A percentile compares a stretch with the other conserved stretches of the same genome.
Conservation (phyloP, 2,329 filamentous ascomycete genomes). For the Ophioceras dolichostomum region DNA sequence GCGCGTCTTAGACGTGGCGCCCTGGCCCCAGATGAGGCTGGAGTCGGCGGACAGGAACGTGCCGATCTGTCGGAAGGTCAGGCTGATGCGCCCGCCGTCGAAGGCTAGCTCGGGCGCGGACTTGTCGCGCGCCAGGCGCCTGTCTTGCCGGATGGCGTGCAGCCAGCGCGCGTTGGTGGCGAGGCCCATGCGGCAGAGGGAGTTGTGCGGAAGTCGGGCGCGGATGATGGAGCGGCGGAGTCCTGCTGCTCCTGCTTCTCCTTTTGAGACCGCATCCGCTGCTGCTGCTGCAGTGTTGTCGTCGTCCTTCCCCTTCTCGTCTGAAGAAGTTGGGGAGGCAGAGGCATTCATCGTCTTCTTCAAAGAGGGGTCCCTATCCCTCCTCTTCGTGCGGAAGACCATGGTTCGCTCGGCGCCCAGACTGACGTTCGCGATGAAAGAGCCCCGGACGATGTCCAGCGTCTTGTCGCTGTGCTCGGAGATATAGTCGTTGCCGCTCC, state of each 20-base stretch:
- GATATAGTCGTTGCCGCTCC: slow-evolving; percentile 81
- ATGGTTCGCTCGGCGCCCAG: slow-evolving; percentile 87
- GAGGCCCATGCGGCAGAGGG: slow-evolving; percentile 71
- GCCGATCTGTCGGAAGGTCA: slow-evolving; percentile 83
- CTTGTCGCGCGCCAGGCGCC: slow-evolving; percentile 57
- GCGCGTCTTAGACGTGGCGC: slow-evolving; percentile 57
- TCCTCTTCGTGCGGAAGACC: slow-evolving; percentile 74
- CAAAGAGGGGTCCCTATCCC: slow-evolving; percentile 24
- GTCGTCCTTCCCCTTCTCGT: slow-evolving; percentile 11
- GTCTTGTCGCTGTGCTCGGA: slow-evolving; percentile 97
- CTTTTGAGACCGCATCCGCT: background rate
- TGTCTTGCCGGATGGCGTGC: slow-evolving; percentile 85
- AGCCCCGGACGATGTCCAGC: slow-evolving; percentile 70
- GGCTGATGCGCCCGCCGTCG: slow-evolving; percentile 67
- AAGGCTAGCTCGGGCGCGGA: slow-evolving; percentile 57
- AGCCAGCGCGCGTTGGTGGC: slow-evolving; percentile 78
- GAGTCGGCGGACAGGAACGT: slow-evolving; percentile 64
- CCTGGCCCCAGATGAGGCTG: slow-evolving; percentile 78
- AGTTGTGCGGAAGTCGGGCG: slow-evolving; percentile 74
- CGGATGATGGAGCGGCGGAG: slow-evolving; percentile 48
- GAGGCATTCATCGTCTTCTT: slow-evolving; percentile 7
- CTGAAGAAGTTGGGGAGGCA: too few relatives aligned
- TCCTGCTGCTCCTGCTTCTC: slow-evolving; percentile 6
- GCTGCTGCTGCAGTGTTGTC: background rate
- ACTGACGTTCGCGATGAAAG: slow-evolving; percentile 84